phyloP scores from a whole-genome alignment of 176 grass and related monocot genomes.

The Bonia amplexicaulis region DNA sequence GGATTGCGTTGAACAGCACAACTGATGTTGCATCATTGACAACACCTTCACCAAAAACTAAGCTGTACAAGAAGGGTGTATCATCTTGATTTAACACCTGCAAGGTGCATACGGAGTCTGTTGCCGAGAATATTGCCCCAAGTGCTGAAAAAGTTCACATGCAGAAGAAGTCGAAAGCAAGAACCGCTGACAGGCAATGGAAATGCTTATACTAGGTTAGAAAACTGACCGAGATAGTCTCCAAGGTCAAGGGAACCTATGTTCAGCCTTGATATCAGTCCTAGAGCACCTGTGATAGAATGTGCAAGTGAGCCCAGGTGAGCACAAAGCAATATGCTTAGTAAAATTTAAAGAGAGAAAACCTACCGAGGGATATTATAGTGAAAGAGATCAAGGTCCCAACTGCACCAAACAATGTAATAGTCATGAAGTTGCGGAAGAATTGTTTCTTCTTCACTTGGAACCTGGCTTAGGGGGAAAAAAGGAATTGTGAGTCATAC shows the following conservation, averaged over 20 bases:
- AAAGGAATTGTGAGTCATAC: neutral
- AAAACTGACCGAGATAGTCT: constrained; percentile 73
- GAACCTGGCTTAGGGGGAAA: constrained; percentile 37
- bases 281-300: constrained; percentile 55
- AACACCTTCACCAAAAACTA: constrained; percentile 97
- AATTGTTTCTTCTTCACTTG: constrained; percentile 94
- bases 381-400: constrained; percentile 76
- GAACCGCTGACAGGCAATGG: neutral
- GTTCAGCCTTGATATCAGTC: constrained; percentile 59
- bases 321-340: neutral
- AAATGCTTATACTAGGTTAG: neutral
- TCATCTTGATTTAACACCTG: constrained; percentile 95
- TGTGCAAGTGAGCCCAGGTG: neutral
- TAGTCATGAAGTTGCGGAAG: constrained; percentile 84
- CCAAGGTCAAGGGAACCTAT: constrained; percentile 72
- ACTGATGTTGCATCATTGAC: constrained; percentile 97
- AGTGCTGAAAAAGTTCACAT: constrained; percentile 56
- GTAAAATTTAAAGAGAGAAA: constrained; percentile 8
- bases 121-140: constrained; percentile 93
- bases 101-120: constrained; percentile 95
- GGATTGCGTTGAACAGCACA: constrained; percentile 90
- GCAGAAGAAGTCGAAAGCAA: constrained; percentile 5
- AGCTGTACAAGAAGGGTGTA: constrained; percentile 86
- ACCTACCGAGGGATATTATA: constrained; percentile 70
- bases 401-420: constrained; percentile 67